Evolutionary conservation across 495 filamentous ascomycete species (phyloP).

Genomic region (Lophiotrema nucula): DNA sequence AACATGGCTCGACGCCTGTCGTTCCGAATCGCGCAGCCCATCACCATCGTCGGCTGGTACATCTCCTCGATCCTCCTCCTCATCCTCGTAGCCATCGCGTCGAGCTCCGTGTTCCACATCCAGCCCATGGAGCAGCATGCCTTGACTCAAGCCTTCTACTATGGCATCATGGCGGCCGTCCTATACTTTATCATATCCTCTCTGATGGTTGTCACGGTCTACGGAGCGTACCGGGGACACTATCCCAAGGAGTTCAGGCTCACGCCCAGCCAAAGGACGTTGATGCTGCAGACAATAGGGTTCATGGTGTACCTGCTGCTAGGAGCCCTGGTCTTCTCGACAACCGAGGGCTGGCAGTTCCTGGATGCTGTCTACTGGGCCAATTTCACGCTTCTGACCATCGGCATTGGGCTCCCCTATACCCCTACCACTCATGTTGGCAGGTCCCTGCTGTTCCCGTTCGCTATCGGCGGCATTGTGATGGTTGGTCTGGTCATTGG

Average conservation of each 20-base stretch:
- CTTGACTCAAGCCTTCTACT: slow-evolving; percentile 76
- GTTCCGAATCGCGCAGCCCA: slow-evolving; percentile 60
- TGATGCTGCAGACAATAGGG: slow-evolving; percentile 85
- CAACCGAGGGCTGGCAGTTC: slow-evolving; percentile 74
- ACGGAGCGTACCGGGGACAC: slow-evolving; percentile 61
- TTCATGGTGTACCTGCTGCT: slow-evolving; percentile 73
- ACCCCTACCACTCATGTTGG: slow-evolving; percentile 61
- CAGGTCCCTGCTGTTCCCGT: slow-evolving; percentile 72
- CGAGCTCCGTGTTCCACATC: slow-evolving; percentile 49
- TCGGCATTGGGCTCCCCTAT: slow-evolving; percentile 72
- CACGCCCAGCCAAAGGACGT: slow-evolving; percentile 70
- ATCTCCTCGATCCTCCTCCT: slow-evolving; percentile 66
- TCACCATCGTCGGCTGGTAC: slow-evolving; percentile 66
- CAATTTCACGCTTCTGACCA: slow-evolving; percentile 78
- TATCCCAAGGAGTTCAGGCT: slow-evolving; percentile 70
- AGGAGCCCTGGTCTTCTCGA: slow-evolving; percentile 68
- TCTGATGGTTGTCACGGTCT: slow-evolving; percentile 67
- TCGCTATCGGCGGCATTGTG: slow-evolving; percentile 74
- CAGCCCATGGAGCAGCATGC: slow-evolving; percentile 48
- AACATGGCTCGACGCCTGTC: slow-evolving; percentile 67
- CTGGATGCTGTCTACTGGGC: slow-evolving; percentile 82
- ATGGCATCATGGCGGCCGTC: slow-evolving; percentile 70
- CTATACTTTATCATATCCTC: slow-evolving; percentile 74
- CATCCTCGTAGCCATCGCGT: slow-evolving; percentile 56
- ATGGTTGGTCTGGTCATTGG: slow-evolving; percentile 78